Evolutionary conservation across 441 rosid genomes (phyloP), one percentile per base, ranked within the genome.

Genomic region (Capsella rubella): DNA sequence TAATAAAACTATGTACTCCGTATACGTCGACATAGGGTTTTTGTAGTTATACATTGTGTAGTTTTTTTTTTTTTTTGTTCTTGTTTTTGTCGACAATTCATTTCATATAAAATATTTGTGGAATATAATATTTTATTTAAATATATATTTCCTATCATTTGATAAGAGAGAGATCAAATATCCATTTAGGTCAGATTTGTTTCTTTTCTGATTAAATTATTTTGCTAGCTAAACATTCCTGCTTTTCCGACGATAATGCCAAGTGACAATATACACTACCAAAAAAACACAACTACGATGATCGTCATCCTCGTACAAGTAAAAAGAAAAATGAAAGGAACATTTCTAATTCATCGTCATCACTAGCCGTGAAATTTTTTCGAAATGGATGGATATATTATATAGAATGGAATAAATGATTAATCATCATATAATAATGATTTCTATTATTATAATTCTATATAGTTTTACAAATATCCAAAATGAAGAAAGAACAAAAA

Each of bases 401-500:
- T 31, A 14, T 25, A 52, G 6, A 8, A 35, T 2, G 15, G 5
- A 50, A 65, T 9, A 35, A 21, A 39, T 27, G 40, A 37, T 6
- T 8, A 52, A 12, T 67, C 11, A 35, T 50, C 34, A 50, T 1
- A 50, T 32, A 40, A 40, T 40, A 40, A 40, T 40, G 0, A 40
- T 40, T 11, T 40, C 6, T 40, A 4, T 40, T 70, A 32, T 71
- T 71, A 14, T 58, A 50, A 12, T 12, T 71, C 39, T 12, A 50
- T 46, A 55, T 5, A 54, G 15, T 39, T 27, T 35, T 34, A 64
- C 71, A 54, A 53, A 62, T 51, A 71, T 51, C 21, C 25, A 31
- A 42, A 61, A 21, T 21, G 25, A 21, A 42, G 0, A 32, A 15
- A 1, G 13, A 18, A 18, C 52, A 62, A 32, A 12, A 1, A 8